Base-by-base conservation (phyloP, 1,284 basidiomycete genomes). In the Tranzscheliella williamsii region DNA sequence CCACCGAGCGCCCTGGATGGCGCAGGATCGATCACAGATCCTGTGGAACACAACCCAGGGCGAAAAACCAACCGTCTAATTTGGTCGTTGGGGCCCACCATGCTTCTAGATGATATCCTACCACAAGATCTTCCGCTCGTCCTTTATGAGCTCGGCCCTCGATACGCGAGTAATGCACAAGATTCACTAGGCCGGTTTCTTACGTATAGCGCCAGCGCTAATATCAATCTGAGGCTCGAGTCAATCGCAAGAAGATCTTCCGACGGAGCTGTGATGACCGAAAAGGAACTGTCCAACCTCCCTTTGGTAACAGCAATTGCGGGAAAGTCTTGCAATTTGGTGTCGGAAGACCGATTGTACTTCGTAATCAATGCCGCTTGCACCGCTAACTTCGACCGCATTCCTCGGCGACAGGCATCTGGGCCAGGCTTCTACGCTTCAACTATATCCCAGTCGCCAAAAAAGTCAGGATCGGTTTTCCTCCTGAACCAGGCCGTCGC, bases 101-200 rank as follows among this genome's bases (percentile, higher is more conserved):
- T 62, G 42, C 50, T 74, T 3, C 34, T 67, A 5, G 73, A 73
- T 32, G 62, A 61, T 22, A 48, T 57, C 4, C 20, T 75, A 4
- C 57, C 71, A 3, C 42, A 43, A 16, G 70, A 68, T n/a, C 29
- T 75, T 17, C 61, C 67, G 4, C 46, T 66, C 21, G 54, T 75
- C 3, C 51, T 75, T 1, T 38, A 51, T 34, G 58, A 67, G 50
- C 52, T 75, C 5, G 52, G 48, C 2, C 47, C 58, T n/a, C 42
- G 53, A 21, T 75, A 74, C 42, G 39, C 44, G 4, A 67, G 70
- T 26, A 72, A 72, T 20, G 42, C 63, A 17, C 73, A 75, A 30
- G 70, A 67, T 40, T 54, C 64, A 16, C 60, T 76, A 13, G 67
- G 68, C 13, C 57, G 67, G 6, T 76, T 74, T 42, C 42, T 76